Conservation (phyloP, 768 basidiomycete genomes). For the Lactarius evosmus region DNA sequence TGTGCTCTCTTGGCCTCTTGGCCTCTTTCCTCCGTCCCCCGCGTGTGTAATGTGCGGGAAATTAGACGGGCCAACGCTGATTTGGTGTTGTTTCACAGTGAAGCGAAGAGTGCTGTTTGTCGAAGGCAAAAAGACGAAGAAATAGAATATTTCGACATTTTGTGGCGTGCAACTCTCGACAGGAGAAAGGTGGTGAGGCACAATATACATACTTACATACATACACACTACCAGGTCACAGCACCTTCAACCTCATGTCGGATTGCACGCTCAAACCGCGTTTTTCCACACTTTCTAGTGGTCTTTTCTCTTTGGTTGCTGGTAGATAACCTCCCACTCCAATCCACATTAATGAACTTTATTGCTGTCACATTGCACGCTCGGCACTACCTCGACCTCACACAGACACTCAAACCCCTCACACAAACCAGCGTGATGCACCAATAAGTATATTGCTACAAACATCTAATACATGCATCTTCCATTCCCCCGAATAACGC, state of each 20-base stretch:
- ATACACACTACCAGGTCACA: too few relatives aligned
- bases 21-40: too few relatives aligned
- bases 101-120: constrained; percentile 73
- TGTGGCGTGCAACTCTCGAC: too few relatives aligned
- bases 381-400: too few relatives aligned
- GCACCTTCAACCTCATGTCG: constrained; percentile 3
- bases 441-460: constrained; percentile 14
- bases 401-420: neutral
- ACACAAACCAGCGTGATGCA: neutral
- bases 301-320: neutral
- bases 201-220: too few relatives aligned
- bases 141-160: too few relatives aligned
- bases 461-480: constrained; percentile 6
- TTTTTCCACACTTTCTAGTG: neutral
- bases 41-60: too few relatives aligned
- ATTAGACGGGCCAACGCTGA: too few relatives aligned
- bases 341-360: neutral
- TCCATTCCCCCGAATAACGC: neutral
- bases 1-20: constrained; percentile 6
- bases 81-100: constrained; percentile 50
- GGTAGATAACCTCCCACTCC: neutral
- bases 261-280: constrained; percentile 2
- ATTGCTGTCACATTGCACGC: neutral
- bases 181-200: too few relatives aligned
- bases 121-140: constrained; percentile 73